A percentile compares a stretch with the other conserved stretches of the same genome.
These are phyloP conservation scores for Eucalyptus tenuipes DNA, from an alignment of 345 rosid species.

Conservation along the genomic window DNA sequence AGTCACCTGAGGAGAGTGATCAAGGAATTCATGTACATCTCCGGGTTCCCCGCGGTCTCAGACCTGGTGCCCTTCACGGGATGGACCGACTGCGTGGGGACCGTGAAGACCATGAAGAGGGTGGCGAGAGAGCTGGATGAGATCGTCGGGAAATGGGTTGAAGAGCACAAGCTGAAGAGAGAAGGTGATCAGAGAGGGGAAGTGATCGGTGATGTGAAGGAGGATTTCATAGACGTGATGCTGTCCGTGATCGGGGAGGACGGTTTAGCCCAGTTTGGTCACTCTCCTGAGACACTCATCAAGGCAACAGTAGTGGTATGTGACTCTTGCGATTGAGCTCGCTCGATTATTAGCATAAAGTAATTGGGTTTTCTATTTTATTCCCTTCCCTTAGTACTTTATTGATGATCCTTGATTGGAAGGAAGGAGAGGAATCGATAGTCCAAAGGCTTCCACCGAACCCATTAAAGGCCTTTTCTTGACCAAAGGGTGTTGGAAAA, in stretches of 20 bases:
- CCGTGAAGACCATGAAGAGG: conserved; percentile 32
- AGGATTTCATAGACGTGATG: conserved; percentile 49
- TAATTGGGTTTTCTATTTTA: background rate
- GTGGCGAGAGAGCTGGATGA: conserved; percentile 31
- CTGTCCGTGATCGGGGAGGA: conserved; percentile 21
- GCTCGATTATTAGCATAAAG: background rate
- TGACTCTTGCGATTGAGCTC: background rate
- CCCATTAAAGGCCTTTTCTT: background rate
- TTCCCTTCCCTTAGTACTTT: background rate
- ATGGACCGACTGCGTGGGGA: conserved; percentile 38
- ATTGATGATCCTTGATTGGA: too few species aligned
- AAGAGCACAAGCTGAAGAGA: conserved; percentile 29
- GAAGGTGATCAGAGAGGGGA: background rate
- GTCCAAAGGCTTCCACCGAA: background rate
- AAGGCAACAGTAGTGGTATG: conserved; percentile 59
- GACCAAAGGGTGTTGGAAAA: background rate
- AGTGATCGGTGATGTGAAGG: background rate
- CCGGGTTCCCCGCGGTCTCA: conserved; percentile 19
- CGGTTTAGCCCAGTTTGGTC: conserved; percentile 14
- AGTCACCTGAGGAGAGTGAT: conserved; percentile 29
- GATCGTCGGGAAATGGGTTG: conserved; percentile 33
- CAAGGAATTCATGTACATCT: conserved; percentile 14
- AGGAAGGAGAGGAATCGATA: too few species aligned
- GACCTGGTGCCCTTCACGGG: conserved; percentile 51
- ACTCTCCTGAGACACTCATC: conserved; percentile 27